These are phyloP conservation scores for Xylaria telfairii DNA, from an alignment of 495 filamentous ascomycete species.

Conservation along the genomic window DNA sequence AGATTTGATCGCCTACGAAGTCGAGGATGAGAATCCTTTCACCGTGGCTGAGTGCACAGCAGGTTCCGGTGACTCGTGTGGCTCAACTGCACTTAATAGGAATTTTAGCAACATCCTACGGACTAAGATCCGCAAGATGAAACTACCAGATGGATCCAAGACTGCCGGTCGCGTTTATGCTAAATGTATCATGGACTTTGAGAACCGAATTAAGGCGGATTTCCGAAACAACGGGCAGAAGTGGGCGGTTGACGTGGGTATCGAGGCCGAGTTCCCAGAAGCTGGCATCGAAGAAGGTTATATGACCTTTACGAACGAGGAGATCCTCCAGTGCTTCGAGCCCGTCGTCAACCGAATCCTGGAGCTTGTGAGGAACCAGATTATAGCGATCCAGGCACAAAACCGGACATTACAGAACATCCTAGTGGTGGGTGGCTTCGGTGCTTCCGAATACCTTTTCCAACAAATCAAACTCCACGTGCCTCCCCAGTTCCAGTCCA, in stretches of 20 bases:
- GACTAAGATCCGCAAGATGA: constrained; percentile 81
- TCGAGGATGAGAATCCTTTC: constrained; percentile 77
- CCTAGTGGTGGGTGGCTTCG: constrained; percentile 75
- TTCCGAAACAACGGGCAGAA: constrained; percentile 83
- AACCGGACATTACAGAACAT: constrained; percentile 76
- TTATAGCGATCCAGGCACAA: constrained; percentile 79
- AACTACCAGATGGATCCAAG: constrained; percentile 75
- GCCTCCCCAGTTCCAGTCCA: constrained; percentile 78
- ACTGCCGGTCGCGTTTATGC: constrained; percentile 77
- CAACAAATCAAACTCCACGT: constrained; percentile 84
- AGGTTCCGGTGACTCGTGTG: constrained; percentile 76
- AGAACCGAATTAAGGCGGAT: constrained; percentile 80
- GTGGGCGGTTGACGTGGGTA: constrained; percentile 79
- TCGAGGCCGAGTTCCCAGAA: constrained; percentile 78
- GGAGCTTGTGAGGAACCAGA: constrained; percentile 76
- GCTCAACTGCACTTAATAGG: constrained; percentile 74
- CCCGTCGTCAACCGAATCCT: constrained; percentile 74
- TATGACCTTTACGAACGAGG: constrained; percentile 84
- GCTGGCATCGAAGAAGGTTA: constrained; percentile 79
- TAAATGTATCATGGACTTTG: constrained; percentile 83
- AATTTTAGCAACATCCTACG: constrained; percentile 79
- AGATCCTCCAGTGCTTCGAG: constrained; percentile 80
- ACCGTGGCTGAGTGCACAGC: constrained; percentile 77
- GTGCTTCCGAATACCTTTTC: constrained; percentile 79
- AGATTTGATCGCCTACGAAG: constrained; percentile 79